Conservation (phyloP, 108 stramenopile genomes). For the Skeletonema menzelii region DNA sequence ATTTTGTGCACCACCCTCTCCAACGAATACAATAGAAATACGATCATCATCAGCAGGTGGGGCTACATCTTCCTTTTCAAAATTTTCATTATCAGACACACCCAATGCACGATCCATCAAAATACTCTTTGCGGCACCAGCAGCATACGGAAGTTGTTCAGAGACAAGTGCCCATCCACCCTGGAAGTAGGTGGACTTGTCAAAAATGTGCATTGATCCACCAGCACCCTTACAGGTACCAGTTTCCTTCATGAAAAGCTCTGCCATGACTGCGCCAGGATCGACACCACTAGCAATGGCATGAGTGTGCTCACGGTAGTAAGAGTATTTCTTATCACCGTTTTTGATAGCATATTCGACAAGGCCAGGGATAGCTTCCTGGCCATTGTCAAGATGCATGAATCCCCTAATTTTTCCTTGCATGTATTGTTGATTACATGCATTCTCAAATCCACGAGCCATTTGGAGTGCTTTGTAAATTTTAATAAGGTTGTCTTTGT, state of each 20-base stretch:
- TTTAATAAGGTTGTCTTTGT: conserved; percentile 80
- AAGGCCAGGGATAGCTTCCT: conserved; percentile 94
- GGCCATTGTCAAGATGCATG: conserved; percentile 99
- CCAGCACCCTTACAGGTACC: conserved; percentile 97
- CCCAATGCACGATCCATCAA: conserved; percentile 90
- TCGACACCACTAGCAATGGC: conserved; percentile 94
- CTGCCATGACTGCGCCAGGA: conserved; percentile 93
- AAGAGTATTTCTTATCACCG: conserved; percentile 95
- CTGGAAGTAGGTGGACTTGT: conserved; percentile 91
- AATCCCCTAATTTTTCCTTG: conserved; percentile 97
- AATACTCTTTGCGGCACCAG: conserved; percentile 95
- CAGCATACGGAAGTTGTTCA: conserved; percentile 97
- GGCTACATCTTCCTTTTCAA: conserved; percentile 81
- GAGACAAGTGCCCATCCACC: conserved; percentile 98
- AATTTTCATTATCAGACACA: conserved; percentile 75
- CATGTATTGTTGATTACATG: conserved; percentile 99
- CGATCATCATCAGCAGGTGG: conserved; percentile 89
- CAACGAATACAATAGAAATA: conserved; percentile 93
- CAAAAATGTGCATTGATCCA: conserved; percentile 99
- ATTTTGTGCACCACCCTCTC: conserved; percentile 96
- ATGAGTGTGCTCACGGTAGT: conserved; percentile 99
- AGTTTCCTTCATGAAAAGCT: conserved; percentile 97
- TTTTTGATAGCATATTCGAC: conserved; percentile 91
- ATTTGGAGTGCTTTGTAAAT: conserved; percentile 89
- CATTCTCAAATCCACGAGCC: conserved; percentile 96